Conservation (phyloP, 1,284 basidiomycete genomes). For the Phellopilus nigrolimitatus region DNA sequence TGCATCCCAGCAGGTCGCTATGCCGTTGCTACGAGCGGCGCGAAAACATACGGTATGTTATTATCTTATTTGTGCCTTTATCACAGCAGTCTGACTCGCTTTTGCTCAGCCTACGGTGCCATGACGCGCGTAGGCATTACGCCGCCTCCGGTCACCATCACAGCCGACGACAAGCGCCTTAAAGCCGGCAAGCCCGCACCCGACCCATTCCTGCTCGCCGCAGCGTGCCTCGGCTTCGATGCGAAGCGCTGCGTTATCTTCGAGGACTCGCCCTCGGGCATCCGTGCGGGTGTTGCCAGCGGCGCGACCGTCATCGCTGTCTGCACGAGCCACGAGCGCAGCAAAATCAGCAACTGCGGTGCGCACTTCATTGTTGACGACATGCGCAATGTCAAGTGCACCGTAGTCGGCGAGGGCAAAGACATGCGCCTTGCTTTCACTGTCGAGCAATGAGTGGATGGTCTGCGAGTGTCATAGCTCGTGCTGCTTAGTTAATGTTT, state of each 20-base stretch:
- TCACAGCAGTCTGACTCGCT: constrained; percentile 19
- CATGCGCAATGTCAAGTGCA: constrained; percentile 31
- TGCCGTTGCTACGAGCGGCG: constrained; percentile 74
- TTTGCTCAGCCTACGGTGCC: constrained; percentile 54
- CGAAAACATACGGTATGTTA: constrained; percentile 60
- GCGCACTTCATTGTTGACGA: constrained; percentile 65
- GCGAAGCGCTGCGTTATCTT: constrained; percentile 62
- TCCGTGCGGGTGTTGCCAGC: constrained; percentile 66
- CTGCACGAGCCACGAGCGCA: constrained; percentile 60
- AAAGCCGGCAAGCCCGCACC: constrained; percentile 51
- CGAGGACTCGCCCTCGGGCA: constrained; percentile 73
- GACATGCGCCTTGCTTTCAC: not conserved
- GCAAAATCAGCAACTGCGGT: constrained; percentile 55
- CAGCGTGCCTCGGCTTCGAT: constrained; percentile 62
- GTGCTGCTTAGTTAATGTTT: too few relatives aligned
- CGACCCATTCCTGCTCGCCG: constrained; percentile 74
- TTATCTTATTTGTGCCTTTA: constrained; percentile 2
- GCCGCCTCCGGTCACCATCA: constrained; percentile 71
- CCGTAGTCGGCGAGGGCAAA: constrained; percentile 30
- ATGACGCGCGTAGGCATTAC: constrained; percentile 70
- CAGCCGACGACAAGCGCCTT: constrained; percentile 60
- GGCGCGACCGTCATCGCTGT: constrained; percentile 75
- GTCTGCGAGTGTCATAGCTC: too few relatives aligned
- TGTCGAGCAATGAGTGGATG: not conserved
- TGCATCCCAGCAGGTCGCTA: constrained; percentile 64